Conservation (phyloP, 148 eudicot species). For the Rhododendron vialii region DNA sequence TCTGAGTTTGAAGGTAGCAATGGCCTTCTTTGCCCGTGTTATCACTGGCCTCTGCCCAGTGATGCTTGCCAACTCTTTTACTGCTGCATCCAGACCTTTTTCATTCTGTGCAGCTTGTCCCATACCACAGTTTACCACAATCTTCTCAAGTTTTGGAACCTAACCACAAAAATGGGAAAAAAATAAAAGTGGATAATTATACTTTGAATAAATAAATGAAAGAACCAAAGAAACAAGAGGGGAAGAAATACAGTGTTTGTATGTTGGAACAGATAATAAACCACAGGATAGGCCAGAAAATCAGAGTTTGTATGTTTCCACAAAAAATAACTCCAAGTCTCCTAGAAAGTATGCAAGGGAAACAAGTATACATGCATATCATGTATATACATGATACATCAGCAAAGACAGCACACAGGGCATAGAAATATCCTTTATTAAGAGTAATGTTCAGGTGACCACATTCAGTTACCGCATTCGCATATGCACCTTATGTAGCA, state of each 20-base stretch:
- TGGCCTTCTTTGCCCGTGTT: constrained; percentile 82
- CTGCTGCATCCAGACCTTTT: constrained; percentile 87
- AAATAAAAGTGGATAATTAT: not conserved
- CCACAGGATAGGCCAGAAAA: not conserved
- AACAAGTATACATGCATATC: not conserved
- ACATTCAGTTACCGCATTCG: not conserved
- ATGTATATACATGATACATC: not conserved
- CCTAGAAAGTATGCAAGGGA: not conserved
- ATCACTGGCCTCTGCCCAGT: constrained; percentile 94
- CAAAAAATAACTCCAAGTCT: not conserved
- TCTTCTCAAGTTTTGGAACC: constrained; percentile 89
- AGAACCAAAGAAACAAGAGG: not conserved
- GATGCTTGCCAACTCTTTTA: constrained; percentile 73
- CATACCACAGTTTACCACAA: constrained; percentile 92
- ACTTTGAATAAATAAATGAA: not conserved
- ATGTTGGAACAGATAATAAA: not conserved
- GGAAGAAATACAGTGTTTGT: not conserved
- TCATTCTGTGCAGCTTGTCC: constrained; percentile 95
- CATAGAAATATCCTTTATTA: not conserved
- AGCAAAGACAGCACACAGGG: not conserved
- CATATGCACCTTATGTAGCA: not conserved
- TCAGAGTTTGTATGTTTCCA: not conserved
- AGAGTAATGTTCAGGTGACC: not conserved
- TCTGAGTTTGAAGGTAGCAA: constrained; percentile 91
- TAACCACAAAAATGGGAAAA: constrained; percentile 24